Percentiles rank a stretch among this genome's conserved stretches.
Conservation (phyloP, 768 basidiomycete genomes). For the Ephemerocybe angulata region DNA sequence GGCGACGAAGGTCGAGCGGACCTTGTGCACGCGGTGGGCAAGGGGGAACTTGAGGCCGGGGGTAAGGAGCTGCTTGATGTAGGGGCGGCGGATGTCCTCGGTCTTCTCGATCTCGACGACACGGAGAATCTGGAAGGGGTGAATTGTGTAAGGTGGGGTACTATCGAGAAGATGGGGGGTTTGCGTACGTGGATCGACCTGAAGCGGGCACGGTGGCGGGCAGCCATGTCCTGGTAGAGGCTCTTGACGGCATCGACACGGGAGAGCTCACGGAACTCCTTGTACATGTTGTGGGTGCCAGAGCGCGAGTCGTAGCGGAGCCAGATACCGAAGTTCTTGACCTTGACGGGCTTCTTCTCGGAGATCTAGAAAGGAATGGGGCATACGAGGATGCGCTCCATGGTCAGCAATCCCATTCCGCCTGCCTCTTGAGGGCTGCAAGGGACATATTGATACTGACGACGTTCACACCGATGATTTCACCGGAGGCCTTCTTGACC, state of each 20-base stretch:
- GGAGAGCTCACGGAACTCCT: constrained; percentile 95
- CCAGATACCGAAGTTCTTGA: constrained; percentile 99
- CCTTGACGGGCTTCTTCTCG: constrained; percentile 96
- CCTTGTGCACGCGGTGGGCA: constrained; percentile 81
- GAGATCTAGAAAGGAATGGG: constrained; percentile 66
- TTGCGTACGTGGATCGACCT: constrained; percentile 88
- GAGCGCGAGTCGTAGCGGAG: constrained; percentile 99
- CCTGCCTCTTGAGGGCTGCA: constrained; percentile 85
- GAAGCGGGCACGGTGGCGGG: constrained; percentile 98
- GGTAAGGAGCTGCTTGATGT: constrained; percentile 93
- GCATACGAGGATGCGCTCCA: constrained; percentile 26
- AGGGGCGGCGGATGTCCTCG: constrained; percentile 89
- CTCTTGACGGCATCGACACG: constrained; percentile 94
- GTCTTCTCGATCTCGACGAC: constrained; percentile 94
- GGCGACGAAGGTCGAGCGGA: constrained; percentile 77
- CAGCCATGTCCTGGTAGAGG: constrained; percentile 99
- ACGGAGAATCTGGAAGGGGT: constrained; percentile 75
- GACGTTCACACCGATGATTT: constrained; percentile 97
- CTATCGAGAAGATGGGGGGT: neutral
- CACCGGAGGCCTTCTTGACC: constrained; percentile 99
- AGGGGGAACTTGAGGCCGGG: constrained; percentile 97
- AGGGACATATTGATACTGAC: constrained; percentile 75
- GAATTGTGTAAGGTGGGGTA: neutral
- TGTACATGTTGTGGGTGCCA: constrained; percentile 99
- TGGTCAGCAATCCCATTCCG: constrained; percentile 65